Evolutionary conservation across 257 asterid genomes (phyloP), one percentile per base, ranked within the genome.

Genomic region (Przewalskia tangutica): DNA sequence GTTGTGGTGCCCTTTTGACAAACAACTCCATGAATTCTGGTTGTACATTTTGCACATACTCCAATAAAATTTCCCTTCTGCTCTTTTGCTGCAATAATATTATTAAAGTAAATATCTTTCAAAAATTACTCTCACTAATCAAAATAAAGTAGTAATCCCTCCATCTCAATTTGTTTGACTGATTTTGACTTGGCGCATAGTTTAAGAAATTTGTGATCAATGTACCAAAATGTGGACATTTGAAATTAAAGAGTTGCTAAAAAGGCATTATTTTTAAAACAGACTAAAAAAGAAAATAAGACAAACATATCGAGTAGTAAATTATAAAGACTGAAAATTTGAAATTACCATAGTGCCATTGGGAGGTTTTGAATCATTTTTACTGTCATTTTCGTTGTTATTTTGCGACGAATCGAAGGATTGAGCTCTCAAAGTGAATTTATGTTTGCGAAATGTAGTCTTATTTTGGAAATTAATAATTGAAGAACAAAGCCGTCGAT

Each of bases 11-110:
- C 84, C 91, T 91, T 90, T 93, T 94, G 82, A 91, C 89, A 60
- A 96, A 96, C 89, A 96, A 70, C 81, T 96, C 99, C 99, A 96
- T 94, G 91, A 96, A 90, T 89, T 94, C 98, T 59, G 99, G 99
- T 86, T 96, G 87, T 67, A 96, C 99, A 88, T 92, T 94, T 82
- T 94, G 97, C 83, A 96, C 99, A 80, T 96, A 96, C 86, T 96
- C 99, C 89, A 96, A 82, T 54, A 96, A 89, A 85, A 96, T 91
- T 6, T 94, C 99, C 86, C 84, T 96, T 90, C 99, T 92, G 85
- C 85, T 91, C 90, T 93, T 92, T 4, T 92, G 91, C 97, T 94
- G 84, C 83, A 81, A 81, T 50, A 27, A 50, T 4, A 27, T 62
- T 36, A 51, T 34, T 8, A 17, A 58, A 82, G 3, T 75, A 59